Percentiles rank a stretch among this genome's conserved stretches.
These are phyloP conservation scores for Quercus phellos DNA, from an alignment of 331 rosid species.

Conservation along the genomic window DNA sequence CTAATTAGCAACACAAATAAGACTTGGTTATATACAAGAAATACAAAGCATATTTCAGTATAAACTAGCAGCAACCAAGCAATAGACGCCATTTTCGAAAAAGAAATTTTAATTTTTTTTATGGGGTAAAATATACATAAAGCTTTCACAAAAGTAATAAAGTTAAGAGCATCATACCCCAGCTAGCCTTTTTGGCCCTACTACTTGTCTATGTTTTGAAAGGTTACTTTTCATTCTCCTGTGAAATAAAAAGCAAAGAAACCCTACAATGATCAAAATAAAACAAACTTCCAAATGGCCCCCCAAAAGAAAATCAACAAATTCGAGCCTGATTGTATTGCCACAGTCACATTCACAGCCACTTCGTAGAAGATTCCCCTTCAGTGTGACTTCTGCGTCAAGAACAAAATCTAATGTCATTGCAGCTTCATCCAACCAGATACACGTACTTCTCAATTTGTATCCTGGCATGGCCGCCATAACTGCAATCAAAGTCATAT, in stretches of 20 bases:
- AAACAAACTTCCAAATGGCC: slow-evolving; percentile 45
- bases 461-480: slow-evolving; percentile 63
- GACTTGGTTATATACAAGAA: not conserved
- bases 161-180: slow-evolving; percentile 15
- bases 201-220: slow-evolving; percentile 43
- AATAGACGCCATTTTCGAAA: not conserved
- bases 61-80: not conserved
- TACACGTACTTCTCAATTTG: slow-evolving; percentile 64
- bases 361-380: slow-evolving; percentile 36
- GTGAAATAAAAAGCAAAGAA: slow-evolving; percentile 53
- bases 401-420: slow-evolving; percentile 78
- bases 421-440: slow-evolving; percentile 68
- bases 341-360: slow-evolving; percentile 49
- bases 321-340: slow-evolving; percentile 25
- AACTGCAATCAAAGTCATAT: slow-evolving; percentile 50
- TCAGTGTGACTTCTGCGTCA: slow-evolving; percentile 44
- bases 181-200: slow-evolving; percentile 40
- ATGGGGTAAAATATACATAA: slow-evolving; percentile 23
- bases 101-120: not conserved
- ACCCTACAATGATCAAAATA: slow-evolving; percentile 45
- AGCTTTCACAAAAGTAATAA: slow-evolving; percentile 17
- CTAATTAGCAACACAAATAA: too few species aligned
- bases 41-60: not conserved
- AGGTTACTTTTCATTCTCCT: slow-evolving; percentile 41
- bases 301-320: slow-evolving; percentile 42